Base-by-base conservation (phyloP, 1,284 basidiomycete genomes). In the Ustilago shanxiensis region DNA sequence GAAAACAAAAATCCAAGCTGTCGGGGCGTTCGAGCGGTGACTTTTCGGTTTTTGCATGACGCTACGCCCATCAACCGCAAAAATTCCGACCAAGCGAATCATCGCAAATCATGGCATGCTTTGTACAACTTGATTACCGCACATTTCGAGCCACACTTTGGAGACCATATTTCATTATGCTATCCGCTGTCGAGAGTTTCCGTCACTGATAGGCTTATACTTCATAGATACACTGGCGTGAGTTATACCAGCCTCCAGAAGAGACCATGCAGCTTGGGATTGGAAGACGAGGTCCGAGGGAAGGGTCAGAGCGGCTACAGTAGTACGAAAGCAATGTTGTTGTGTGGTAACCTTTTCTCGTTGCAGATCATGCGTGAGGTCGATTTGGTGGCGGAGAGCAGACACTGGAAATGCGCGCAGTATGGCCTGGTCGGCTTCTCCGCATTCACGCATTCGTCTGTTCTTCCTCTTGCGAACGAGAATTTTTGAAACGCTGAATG, bases 391-490 rank as follows among this genome's bases (percentile, higher is more conserved):
- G 41, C 31, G 31, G 11, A 33, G 20, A 44, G 44, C 22, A n/a
- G 44, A 45, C 44, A 45, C 44, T 41, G 7, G 39, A 14, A 9
- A n/a, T 26, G 44, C 44, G 44, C 22, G 44, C 44, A 47, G 44
- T 5, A 16, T 14, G 7, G 18, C 14, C 18, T 39, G 37, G 18
- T 39, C 37, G 37, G 37, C 28, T 56, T 65, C 62, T 65, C 62
- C 55, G 62, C 62, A 65, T 65, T 65, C 62, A 65, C 55, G 55
- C 49, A 41, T 47, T 7, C 44, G 18, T n/a, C n/a, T 29, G 39
- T 20, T 47, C 18, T 39, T 47, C 18, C 20, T 44, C 24, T n/a
- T n/a, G n/a, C n/a, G n/a, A n/a, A n/a, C n/a, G n/a, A n/a, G n/a
- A n/a, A n/a, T n/a, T n/a, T n/a, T n/a, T n/a, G n/a, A 1, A 14